A percentile compares a stretch with the other conserved stretches of the same genome.
These are phyloP conservation scores for Yarrowia sp. DNA, from an alignment of 805 yeast species.

Conservation along the genomic window DNA sequence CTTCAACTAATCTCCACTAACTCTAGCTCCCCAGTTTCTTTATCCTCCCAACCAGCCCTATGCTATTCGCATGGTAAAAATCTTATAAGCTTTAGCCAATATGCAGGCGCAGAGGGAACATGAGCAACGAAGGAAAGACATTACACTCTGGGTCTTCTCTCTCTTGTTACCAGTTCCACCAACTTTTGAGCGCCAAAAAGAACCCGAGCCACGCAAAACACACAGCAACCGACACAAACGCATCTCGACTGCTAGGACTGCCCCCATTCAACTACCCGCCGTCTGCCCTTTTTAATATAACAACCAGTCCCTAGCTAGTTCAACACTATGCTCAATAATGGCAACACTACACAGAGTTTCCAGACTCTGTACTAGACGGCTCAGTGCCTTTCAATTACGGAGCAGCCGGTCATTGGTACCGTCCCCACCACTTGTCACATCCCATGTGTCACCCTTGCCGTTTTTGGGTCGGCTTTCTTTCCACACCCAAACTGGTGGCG, in stretches of 20 bases:
- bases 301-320: constrained; percentile 32
- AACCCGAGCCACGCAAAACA: too few relatives aligned
- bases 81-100: constrained; percentile 36
- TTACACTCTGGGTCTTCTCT: constrained; percentile 6
- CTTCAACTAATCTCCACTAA: constrained; percentile 2
- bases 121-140: constrained; percentile 35
- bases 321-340: constrained; percentile 39
- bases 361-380: constrained; percentile 38
- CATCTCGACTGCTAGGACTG: constrained; percentile 16
- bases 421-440: neutral
- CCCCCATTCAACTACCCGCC: constrained; percentile 9
- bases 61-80: constrained; percentile 12
- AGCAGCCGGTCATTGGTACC: neutral
- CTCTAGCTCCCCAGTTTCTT: neutral
- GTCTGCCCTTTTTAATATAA: constrained; percentile 4
- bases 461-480: neutral
- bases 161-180: constrained; percentile 1
- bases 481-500: constrained; percentile 10
- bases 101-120: constrained; percentile 39
- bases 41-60: constrained; percentile 21
- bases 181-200: too few relatives aligned
- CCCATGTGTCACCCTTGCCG: neutral
- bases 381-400: neutral
- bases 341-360: constrained; percentile 37
- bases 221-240: neutral